Evolutionary conservation across 148 eudicot genomes (phyloP).

Genomic region (Camellia lanceoleosa): DNA sequence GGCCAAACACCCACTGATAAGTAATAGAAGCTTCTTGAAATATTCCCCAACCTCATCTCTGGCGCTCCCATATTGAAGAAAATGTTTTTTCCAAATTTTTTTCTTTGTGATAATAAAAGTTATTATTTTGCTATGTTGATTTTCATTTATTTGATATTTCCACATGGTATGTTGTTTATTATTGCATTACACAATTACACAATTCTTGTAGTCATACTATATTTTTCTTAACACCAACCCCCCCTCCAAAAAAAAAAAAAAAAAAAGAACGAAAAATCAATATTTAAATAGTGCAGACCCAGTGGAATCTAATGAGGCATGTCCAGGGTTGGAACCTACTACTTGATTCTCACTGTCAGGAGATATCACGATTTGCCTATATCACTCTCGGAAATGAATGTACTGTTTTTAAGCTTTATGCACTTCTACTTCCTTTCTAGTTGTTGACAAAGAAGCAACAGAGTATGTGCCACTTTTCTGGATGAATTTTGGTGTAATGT

Average conservation of each 20-base stretch:
- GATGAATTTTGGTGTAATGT: neutral
- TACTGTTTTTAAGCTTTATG: neutral
- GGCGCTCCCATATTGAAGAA: neutral
- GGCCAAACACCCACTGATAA: neutral
- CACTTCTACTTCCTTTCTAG: neutral
- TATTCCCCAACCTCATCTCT: no score
- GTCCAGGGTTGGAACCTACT: neutral
- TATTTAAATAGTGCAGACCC: neutral
- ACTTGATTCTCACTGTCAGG: neutral
- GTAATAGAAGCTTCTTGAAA: neutral
- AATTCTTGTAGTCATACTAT: neutral
- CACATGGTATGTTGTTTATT: neutral
- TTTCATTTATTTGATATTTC: neutral
- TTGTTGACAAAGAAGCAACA: constrained; percentile 1
- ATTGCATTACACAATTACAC: no score
- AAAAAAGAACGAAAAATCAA: neutral
- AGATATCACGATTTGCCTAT: neutral
- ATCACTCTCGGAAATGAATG: neutral
- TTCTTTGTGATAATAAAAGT: neutral
- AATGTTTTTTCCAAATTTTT: neutral
- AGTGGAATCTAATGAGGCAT: neutral
- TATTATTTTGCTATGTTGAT: neutral
- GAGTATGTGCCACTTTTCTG: neutral
- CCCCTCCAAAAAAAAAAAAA: neutral
- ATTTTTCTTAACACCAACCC: neutral